Base-by-base conservation (phyloP, 306 rosid genomes). In the Pyrus pyrifolia region DNA sequence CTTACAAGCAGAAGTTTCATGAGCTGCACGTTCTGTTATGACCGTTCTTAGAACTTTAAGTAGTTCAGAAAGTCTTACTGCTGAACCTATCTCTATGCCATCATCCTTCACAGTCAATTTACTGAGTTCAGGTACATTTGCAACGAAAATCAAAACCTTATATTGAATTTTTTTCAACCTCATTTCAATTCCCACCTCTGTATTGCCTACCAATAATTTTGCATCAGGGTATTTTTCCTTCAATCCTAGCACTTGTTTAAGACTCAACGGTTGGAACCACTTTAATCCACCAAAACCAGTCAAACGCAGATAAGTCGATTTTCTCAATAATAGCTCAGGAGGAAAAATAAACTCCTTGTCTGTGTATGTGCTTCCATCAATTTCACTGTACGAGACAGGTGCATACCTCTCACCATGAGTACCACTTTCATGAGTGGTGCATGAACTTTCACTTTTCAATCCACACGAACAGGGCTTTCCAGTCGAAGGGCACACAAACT, bases 111-210 rank as follows among this genome's bases (percentile, higher is more conserved):
- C 91, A 78, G 72, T 74, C 83, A 88, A 86, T 74, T 79, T 66
- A 84, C 88, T 86, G 72, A 95, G 85, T 83, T 92, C 98, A 67
- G 93, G 87, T 60, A 92, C 92, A 81, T 89, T 90, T 73, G 87
- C 86, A 60, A 89, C 85, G 74, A 89, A 91, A 74, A 95, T 81
- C 79, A 95, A 80, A 78, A 86, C 92, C 81, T 23, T 78, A 84
- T 92, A 88, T 40, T 83, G 92, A 78, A 89, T 83, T 82, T 88
- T 82, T 81, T 95, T 95, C 71, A 92, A 79, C 79, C 98, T 90
- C 91, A 79, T 92, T 87, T 95, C 97, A 74, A 95, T 95, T 82
- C 98, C 98, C 61, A 95, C 98, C 90, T 95, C 97, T 3, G 92
- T 81, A 82, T 95, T 95, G 38, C 98, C 98, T 42, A 92, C 96